These are phyloP conservation scores for Neopestalotiopsis sp. DNA, from an alignment of 2,329 filamentous ascomycete genomes.

Conservation along the genomic window DNA sequence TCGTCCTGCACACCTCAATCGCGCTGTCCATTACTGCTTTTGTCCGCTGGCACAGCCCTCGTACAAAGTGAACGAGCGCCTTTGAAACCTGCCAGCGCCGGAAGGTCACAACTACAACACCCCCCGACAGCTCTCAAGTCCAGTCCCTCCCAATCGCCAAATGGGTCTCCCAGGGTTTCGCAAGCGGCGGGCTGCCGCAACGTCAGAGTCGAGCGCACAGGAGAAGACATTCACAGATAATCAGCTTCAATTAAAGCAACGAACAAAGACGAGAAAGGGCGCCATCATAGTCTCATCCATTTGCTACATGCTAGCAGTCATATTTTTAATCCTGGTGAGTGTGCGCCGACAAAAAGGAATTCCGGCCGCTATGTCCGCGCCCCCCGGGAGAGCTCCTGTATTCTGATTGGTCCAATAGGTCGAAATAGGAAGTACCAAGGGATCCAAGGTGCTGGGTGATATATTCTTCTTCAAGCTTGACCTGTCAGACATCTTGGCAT, in stretches of 20 bases:
- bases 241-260: constrained; percentile 45
- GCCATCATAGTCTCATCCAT: constrained; percentile 70
- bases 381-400: not conserved
- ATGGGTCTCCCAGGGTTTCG: constrained; percentile 31
- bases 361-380: not conserved
- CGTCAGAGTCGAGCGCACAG: constrained; percentile 25
- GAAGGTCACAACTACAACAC: not conserved
- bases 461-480: constrained; percentile 88
- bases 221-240: constrained; percentile 24
- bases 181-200: constrained; percentile 26
- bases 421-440: constrained; percentile 75
- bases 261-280: constrained; percentile 58
- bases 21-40: not conserved
- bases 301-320: constrained; percentile 74
- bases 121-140: not conserved
- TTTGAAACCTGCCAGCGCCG: not conserved
- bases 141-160: not conserved
- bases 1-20: not conserved
- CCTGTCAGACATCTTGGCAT: constrained; percentile 79
- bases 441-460: constrained; percentile 64
- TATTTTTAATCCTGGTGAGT: constrained; percentile 79
- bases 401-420: constrained; percentile 40
- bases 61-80: not conserved
- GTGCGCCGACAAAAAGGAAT: not conserved
- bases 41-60: not conserved